Evolutionary conservation across 352 stramenopile species (phyloP).

Genomic region (Phytophthora fragariaefolia): DNA sequence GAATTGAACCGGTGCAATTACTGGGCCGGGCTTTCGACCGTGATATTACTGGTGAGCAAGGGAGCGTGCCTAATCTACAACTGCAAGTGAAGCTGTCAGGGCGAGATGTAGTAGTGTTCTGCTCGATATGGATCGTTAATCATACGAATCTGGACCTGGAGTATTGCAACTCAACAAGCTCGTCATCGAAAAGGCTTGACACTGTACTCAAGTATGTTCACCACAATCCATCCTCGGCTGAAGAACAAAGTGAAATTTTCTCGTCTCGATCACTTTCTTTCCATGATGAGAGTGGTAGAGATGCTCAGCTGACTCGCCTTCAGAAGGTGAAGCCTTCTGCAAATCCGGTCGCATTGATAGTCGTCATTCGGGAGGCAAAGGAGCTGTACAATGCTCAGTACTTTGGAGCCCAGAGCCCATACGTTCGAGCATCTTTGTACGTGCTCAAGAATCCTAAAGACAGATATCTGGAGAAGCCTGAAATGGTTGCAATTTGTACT

Average conservation of each 20-base stretch:
- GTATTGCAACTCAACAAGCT: conserved; percentile 86
- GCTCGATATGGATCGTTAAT: conserved; percentile 90
- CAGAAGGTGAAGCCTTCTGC: conserved; percentile 81
- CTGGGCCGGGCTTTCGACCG: conserved; percentile 74
- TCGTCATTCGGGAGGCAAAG: conserved; percentile 79
- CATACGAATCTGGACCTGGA: conserved; percentile 86
- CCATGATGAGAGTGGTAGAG: conserved; percentile 50
- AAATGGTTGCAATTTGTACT: conserved; percentile 81
- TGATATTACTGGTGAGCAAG: conserved; percentile 71
- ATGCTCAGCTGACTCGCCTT: conserved; percentile 62
- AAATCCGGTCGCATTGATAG: conserved; percentile 83
- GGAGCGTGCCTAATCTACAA: conserved; percentile 82
- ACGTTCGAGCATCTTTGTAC: conserved; percentile 83
- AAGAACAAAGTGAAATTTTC: conserved; percentile 68
- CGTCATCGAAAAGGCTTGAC: conserved; percentile 74
- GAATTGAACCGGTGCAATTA: conserved; percentile 72
- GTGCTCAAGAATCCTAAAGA: conserved; percentile 86
- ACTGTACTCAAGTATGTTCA: conserved; percentile 82
- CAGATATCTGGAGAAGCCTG: conserved; percentile 73
- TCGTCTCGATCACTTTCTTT: conserved; percentile 71
- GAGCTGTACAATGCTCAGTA: conserved; percentile 89
- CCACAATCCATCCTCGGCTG: conserved; percentile 43
- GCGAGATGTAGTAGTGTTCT: conserved; percentile 86
- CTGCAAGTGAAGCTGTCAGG: conserved; percentile 84
- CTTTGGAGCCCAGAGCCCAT: conserved; percentile 87